Percentiles rank a stretch among this genome's conserved stretches.
Conservation (phyloP, 768 basidiomycete species). For the Phanerochaete sordida region DNA sequence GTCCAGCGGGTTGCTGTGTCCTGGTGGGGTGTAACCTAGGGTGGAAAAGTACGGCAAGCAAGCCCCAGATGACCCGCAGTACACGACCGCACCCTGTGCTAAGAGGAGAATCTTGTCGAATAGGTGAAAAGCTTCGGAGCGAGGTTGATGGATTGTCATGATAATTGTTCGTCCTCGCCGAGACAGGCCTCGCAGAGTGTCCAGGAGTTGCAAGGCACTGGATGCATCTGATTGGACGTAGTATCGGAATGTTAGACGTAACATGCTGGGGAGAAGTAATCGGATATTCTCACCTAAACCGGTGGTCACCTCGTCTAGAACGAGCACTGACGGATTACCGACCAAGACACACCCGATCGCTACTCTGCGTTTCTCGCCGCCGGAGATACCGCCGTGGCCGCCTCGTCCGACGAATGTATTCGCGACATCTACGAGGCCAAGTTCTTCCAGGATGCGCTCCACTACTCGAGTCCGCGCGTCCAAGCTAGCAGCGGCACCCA, state of each 20-base stretch:
- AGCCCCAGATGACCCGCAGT: slow-evolving; percentile 30
- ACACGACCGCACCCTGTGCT: slow-evolving; percentile 37
- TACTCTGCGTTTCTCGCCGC: slow-evolving; percentile 35
- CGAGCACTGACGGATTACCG: slow-evolving; percentile 37
- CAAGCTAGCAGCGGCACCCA: neutral
- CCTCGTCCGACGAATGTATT: slow-evolving; percentile 41
- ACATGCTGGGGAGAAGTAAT: slow-evolving; percentile 20
- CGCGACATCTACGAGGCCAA: slow-evolving; percentile 37
- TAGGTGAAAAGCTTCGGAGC: slow-evolving; percentile 39
- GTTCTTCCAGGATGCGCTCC: slow-evolving; percentile 16
- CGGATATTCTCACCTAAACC: slow-evolving; percentile 1
- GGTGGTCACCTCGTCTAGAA: slow-evolving; percentile 35
- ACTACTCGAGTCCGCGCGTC: neutral
- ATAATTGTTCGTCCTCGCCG: slow-evolving; percentile 33
- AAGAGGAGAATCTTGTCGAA: slow-evolving; percentile 42
- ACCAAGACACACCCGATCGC: slow-evolving; percentile 42
- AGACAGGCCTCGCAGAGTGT: slow-evolving; percentile 17
- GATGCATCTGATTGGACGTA: slow-evolving; percentile 29
- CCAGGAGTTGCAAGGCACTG: slow-evolving; percentile 25
- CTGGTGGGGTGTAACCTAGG: slow-evolving; percentile 27
- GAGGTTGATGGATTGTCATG: slow-evolving; percentile 43
- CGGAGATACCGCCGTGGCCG: slow-evolving; percentile 40
- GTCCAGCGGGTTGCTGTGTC: slow-evolving; percentile 40
- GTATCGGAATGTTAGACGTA: too few relatives aligned
- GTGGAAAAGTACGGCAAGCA: slow-evolving; percentile 33